phyloP scores from a whole-genome alignment of 768 basidiomycete species.

The Psilocybe cyanescens region DNA sequence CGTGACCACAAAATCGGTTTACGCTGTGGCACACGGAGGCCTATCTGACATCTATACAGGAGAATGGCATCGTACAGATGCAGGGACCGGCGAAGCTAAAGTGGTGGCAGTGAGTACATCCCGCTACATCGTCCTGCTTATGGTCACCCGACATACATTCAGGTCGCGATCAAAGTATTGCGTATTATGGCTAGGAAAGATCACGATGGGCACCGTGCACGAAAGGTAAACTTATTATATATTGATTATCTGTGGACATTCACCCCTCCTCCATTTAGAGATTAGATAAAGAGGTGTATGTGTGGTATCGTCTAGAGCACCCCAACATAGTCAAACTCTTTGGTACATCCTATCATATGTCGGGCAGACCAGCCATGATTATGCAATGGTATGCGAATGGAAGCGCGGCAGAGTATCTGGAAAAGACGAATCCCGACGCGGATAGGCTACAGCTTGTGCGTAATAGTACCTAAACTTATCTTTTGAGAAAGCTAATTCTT shows the following conservation, averaged over 20 bases:
- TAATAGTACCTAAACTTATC: neutral
- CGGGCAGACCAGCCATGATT: slow-evolving; percentile 39
- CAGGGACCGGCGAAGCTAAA: slow-evolving; percentile 12
- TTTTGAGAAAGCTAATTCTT: neutral
- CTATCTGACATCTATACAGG: slow-evolving; percentile 55
- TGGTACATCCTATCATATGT: slow-evolving; percentile 46
- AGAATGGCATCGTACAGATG: slow-evolving; percentile 28
- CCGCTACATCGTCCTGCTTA: neutral
- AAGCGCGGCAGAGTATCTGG: slow-evolving; percentile 47
- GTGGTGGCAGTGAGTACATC: slow-evolving; percentile 11
- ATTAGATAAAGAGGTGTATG: slow-evolving; percentile 47
- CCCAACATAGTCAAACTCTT: slow-evolving; percentile 52
- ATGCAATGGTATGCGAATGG: slow-evolving; percentile 55
- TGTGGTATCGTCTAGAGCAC: slow-evolving; percentile 53
- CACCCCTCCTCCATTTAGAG: slow-evolving; percentile 27
- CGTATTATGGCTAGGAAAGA: slow-evolving; percentile 35
- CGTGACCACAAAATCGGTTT: slow-evolving; percentile 27
- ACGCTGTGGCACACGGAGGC: slow-evolving; percentile 48
- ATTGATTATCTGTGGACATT: neutral
- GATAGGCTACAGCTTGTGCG: slow-evolving; percentile 43
- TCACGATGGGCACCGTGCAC: slow-evolving; percentile 37
- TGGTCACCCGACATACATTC: neutral
- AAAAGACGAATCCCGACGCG: slow-evolving; percentile 30
- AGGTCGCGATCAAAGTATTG: slow-evolving; percentile 55
- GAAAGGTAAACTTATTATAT: slow-evolving; percentile 27